Base-by-base conservation (phyloP, 768 basidiomycete species). In the Paxillus ammoniavirescens region DNA sequence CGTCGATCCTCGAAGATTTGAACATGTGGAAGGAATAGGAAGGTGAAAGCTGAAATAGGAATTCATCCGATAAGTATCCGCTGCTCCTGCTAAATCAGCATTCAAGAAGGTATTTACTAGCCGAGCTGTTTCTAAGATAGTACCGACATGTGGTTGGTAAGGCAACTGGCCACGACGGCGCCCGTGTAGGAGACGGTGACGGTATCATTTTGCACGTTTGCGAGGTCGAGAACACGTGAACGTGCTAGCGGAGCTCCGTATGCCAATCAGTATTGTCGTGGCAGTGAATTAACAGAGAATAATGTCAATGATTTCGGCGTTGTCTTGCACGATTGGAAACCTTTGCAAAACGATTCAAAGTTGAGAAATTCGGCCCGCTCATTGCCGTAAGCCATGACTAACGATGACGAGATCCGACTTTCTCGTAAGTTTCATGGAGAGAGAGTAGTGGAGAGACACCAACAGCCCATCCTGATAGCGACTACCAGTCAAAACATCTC, bases 321-420 rank as follows among this genome's bases (percentile, higher is more conserved):
- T 5, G 42, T 10, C 8, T 5, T 28, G 31, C 60, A 12, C 30
- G 57, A 62, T 55, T 54, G 58, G 63, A 62, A 65, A 45, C 26
- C 26, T 26, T 26, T 26, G 26, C 12, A 35, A 35, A 12, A 14
- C 26, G 26, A 26, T 26, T 26, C 26, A 13, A 13, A 5, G 57
- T 54, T 13, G 8, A 33, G 21, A 15, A 2, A 15, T 7, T 3
- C 59, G 59, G 59, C 3, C 65, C 65, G 65, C 53, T 23, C 4
- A 10, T 57, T 57, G 57, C 65, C 64, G 65, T 36, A 4, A 3
- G 26, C 26, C 26, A 26, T 26, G 26, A 26, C 26, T 26, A 26
- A 26, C 21, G 21, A 21, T 21, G 21, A 21, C 21, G 21, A 21
- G 21, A 26, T 26, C 26, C 6, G 26, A 21, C 26, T 4, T 26